A percentile compares a stretch with the other conserved stretches of the same genome.
Evolutionary conservation across 768 basidiomycete species (phyloP).

Genomic region (Lactarius psammicola): DNA sequence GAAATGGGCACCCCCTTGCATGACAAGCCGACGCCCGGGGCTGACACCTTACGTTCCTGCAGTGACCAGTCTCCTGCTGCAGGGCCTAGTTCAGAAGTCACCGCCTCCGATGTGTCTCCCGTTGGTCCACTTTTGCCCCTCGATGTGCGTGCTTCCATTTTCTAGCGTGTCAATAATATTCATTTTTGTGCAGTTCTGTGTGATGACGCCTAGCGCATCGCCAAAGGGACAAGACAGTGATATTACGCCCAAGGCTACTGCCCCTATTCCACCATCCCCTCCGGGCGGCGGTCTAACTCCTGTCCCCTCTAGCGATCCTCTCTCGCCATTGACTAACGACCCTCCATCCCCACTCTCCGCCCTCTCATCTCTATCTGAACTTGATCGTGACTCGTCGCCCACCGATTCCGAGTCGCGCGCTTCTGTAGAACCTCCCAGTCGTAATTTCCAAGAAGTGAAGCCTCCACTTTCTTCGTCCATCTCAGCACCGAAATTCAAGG

Average conservation of each 20-base stretch:
- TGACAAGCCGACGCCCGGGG: neutral
- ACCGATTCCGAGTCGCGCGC: neutral
- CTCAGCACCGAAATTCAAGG: neutral
- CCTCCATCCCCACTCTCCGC: conserved; percentile 22
- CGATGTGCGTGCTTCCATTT: conserved; percentile 4
- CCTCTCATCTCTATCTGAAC: conserved; percentile 21
- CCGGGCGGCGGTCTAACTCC: conserved; percentile 4
- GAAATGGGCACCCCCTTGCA: neutral
- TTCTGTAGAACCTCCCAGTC: conserved; percentile 1
- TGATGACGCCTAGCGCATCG: neutral
- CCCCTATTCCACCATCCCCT: neutral
- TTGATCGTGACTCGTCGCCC: conserved; percentile 1
- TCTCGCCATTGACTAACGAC: conserved; percentile 8
- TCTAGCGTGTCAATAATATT: neutral
- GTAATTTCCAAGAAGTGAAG: neutral
- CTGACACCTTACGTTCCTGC: neutral
- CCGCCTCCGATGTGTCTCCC: conserved; percentile 1
- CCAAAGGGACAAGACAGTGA: conserved; percentile 7
- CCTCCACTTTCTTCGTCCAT: neutral
- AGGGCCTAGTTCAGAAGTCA: conserved; percentile 3
- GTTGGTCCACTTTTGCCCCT: neutral
- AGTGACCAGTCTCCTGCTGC: neutral
- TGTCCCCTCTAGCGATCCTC: neutral
- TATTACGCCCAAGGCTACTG: conserved; percentile 15
- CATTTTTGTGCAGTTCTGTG: conserved; percentile 2